Base-by-base conservation (phyloP, 306 rosid genomes). In the Hippophae tibetana region DNA sequence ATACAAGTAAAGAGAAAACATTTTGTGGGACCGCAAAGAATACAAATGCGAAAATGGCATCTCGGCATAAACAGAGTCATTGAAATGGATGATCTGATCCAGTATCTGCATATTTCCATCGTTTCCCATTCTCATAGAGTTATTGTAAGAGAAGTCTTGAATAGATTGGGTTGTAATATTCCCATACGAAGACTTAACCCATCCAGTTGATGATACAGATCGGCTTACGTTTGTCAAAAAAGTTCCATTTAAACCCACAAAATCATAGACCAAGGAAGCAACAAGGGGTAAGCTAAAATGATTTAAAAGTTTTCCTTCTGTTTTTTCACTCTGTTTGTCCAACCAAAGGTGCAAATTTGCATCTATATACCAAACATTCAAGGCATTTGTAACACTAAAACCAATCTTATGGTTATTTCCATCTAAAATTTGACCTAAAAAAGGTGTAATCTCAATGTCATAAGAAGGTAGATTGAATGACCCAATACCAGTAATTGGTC, bases 281-380 rank as follows among this genome's bases (percentile, higher is more conserved):
- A 13, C 74, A 63, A 69, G 72, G 42, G 96, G 90, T 6, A 54
- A 62, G 47, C 27, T 73, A 42, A 57, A 46, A n/a, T 70, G 79
- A 58, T 57, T 68, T 64, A 68, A 7, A 47, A 89, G 74, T 66
- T 53, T 40, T 43, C 86, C 96, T 68, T 78, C 72, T 12, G 84
- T 81, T 59, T 59, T 74, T 43, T 26, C 50, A 49, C 81, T 75
- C 48, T 75, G 56, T 8, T 26, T 26, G 40, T 89, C 94, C 80
- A 89, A 63, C 96, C 96, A 89, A 60, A 89, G 72, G 69, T 89
- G 96, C 25, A 89, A 77, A 72, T 85, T 81, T 25, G 96, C 96
- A 73, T 88, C 82, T 5, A 88, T 42, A 62, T 42, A 85, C 96
- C 96, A 88, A 40, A 82, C 86, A 78, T 89, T 89, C 68, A 89